Percentiles rank a stretch among this genome's conserved stretches.
Conservation (phyloP, 495 filamentous ascomycete genomes). For the Glutinoglossum americanum region DNA sequence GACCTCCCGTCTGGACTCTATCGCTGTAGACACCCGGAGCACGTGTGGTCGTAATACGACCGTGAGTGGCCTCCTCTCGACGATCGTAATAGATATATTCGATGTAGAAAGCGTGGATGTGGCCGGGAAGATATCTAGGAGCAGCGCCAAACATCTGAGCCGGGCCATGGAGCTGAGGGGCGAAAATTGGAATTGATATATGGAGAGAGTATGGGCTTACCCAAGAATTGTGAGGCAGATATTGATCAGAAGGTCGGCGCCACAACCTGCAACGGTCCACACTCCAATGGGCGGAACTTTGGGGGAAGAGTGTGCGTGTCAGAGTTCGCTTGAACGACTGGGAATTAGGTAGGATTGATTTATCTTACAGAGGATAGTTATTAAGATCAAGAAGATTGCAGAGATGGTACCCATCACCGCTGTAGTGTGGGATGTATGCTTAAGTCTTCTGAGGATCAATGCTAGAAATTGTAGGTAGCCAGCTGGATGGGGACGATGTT, state of each 20-base stretch:
- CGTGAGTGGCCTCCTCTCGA: slow-evolving; percentile 30
- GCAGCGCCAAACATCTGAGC: not conserved
- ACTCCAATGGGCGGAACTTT: slow-evolving; percentile 45
- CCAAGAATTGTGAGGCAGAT: slow-evolving; percentile 38
- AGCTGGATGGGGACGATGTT: no score
- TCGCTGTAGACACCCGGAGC: slow-evolving; percentile 67
- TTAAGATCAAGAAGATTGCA: slow-evolving; percentile 4
- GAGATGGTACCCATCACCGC: slow-evolving; percentile 3
- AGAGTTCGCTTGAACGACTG: not conserved
- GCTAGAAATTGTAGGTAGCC: no score
- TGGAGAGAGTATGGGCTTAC: slow-evolving; percentile 18
- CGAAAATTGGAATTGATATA: no score
- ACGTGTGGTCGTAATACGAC: slow-evolving; percentile 21
- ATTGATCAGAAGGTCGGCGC: slow-evolving; percentile 42
- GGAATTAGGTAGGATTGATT: not conserved
- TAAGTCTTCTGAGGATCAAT: no score
- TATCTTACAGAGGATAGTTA: slow-evolving; percentile 7
- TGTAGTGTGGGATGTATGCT: no score
- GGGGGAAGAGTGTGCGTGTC: not conserved
- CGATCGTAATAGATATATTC: slow-evolving; percentile 73
- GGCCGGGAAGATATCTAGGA: slow-evolving; percentile 48
- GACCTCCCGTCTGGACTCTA: slow-evolving; percentile 49
- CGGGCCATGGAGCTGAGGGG: not conserved
- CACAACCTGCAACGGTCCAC: slow-evolving; percentile 38
- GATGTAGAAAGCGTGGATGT: slow-evolving; percentile 82